Conservation (phyloP, 1,284 basidiomycete species). For the Papiliotrema terrestris region DNA sequence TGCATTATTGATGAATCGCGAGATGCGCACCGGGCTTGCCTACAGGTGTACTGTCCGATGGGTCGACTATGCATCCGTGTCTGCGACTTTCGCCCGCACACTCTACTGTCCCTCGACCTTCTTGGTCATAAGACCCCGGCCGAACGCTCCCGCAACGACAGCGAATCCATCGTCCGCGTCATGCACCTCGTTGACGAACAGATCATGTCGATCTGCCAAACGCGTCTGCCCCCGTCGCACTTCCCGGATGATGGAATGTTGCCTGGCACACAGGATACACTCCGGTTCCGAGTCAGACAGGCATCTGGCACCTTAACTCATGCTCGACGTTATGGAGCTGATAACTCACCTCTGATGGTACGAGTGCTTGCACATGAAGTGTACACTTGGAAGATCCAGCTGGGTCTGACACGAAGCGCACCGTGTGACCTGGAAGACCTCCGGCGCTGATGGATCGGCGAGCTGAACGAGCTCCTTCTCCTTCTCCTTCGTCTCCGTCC, state of each 20-base stretch:
- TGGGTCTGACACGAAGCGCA: constrained; percentile 84
- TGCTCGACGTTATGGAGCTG: background rate
- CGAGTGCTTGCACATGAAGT: constrained; percentile 98
- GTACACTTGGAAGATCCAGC: constrained; percentile 85
- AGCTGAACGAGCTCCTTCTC: constrained; percentile 76
- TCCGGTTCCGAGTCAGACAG: constrained; percentile 78
- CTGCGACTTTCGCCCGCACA: too few species aligned
- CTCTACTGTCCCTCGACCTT: constrained; percentile 1
- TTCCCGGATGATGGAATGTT: constrained; percentile 84
- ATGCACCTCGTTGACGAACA: constrained; percentile 81
- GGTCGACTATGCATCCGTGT: too few species aligned
- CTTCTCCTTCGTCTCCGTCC: constrained; percentile 75
- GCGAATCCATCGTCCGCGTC: constrained; percentile 79
- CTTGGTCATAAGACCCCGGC: constrained; percentile 60
- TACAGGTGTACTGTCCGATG: too few species aligned
- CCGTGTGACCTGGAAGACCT: constrained; percentile 88
- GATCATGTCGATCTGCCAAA: constrained; percentile 76
- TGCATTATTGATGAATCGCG: too few species aligned
- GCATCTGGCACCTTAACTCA: constrained; percentile 55
- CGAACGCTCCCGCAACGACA: constrained; percentile 75
- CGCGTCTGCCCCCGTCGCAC: constrained; percentile 77
- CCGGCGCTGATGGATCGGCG: constrained; percentile 68
- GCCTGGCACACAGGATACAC: constrained; percentile 79
- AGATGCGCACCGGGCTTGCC: too few species aligned
- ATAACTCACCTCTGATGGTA: constrained; percentile 78